Evolutionary conservation across 2,329 filamentous ascomycete species (phyloP).

Genomic region (Paraconiothyrium sp.): DNA sequence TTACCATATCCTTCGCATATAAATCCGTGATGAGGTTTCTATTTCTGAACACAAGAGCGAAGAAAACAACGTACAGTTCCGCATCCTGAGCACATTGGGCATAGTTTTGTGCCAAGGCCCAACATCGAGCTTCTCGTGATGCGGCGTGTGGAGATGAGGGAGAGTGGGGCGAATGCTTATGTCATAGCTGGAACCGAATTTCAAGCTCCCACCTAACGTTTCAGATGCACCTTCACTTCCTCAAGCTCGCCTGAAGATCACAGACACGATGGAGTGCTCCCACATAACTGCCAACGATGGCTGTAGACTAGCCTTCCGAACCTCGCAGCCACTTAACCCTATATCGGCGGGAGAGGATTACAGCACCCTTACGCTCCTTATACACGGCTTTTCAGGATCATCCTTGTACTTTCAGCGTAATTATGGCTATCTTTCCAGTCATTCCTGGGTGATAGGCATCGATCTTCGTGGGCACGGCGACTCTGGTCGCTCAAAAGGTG

Average conservation of each 20-base stretch:
- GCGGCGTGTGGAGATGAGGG: too few relatives aligned
- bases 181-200: too few relatives aligned
- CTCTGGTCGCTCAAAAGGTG: constrained; percentile 7
- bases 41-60: too few relatives aligned
- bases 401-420: constrained; percentile 12
- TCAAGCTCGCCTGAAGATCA: neutral
- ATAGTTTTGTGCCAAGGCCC: too few relatives aligned
- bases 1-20: too few relatives aligned
- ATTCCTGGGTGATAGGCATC: constrained; percentile 6
- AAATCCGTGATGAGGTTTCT: too few relatives aligned
- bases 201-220: too few relatives aligned
- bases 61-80: too few relatives aligned
- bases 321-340: constrained; percentile 3
- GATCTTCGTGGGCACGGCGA: constrained; percentile 14
- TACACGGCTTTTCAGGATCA: constrained; percentile 12
- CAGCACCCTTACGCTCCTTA: constrained; percentile 1
- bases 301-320: constrained; percentile 9
- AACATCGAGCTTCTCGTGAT: too few relatives aligned
- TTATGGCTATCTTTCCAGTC: neutral
- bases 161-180: too few relatives aligned
- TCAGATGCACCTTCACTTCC: too few relatives aligned
- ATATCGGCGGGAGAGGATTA: neutral
- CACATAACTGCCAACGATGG: constrained; percentile 4
- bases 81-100: too few relatives aligned
- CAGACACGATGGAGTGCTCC: constrained; percentile 7